Percentiles rank a stretch among this genome's conserved stretches.
Evolutionary conservation across 768 basidiomycete genomes (phyloP).

Genomic region (Candolleomyces eurysporus): DNA sequence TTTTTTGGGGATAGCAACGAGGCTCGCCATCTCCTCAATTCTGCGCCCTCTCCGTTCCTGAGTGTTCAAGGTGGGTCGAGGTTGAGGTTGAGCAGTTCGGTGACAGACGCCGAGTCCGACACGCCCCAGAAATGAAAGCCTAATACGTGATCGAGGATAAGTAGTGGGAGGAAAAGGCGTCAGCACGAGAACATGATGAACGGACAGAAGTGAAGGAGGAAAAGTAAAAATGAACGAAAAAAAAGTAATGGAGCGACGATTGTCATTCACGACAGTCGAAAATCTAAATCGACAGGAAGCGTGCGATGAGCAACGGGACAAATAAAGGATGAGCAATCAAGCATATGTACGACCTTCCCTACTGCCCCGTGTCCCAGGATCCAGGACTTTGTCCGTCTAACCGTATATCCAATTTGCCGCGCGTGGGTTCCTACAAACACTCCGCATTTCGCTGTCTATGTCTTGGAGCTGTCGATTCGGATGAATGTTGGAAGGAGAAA

Average conservation of each 20-base stretch:
- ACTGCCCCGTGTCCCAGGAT: slow-evolving; percentile 33
- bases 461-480: too few species aligned
- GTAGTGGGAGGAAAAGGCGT: background rate
- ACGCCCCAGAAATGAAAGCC: slow-evolving; percentile 66
- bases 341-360: background rate
- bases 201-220: too few species aligned
- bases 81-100: slow-evolving; percentile 52
- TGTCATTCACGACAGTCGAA: too few species aligned
- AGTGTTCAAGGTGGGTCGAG: slow-evolving; percentile 7
- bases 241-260: too few species aligned
- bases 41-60: slow-evolving; percentile 12
- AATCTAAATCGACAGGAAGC: too few species aligned
- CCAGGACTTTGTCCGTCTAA: too few species aligned
- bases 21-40: slow-evolving; percentile 27
- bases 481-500: too few species aligned
- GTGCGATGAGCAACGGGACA: too few species aligned
- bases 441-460: too few species aligned
- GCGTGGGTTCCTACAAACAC: too few species aligned
- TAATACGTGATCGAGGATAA: slow-evolving; percentile 39
- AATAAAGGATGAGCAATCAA: background rate
- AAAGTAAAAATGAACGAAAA: background rate
- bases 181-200: background rate
- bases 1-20: slow-evolving; percentile 35
- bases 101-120: slow-evolving; percentile 40
- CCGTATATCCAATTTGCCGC: too few species aligned